A percentile compares a stretch with the other conserved stretches of the same genome.
Evolutionary conservation across 805 yeast genomes (phyloP).

Genomic region (Jamesozyma jinghongensis): DNA sequence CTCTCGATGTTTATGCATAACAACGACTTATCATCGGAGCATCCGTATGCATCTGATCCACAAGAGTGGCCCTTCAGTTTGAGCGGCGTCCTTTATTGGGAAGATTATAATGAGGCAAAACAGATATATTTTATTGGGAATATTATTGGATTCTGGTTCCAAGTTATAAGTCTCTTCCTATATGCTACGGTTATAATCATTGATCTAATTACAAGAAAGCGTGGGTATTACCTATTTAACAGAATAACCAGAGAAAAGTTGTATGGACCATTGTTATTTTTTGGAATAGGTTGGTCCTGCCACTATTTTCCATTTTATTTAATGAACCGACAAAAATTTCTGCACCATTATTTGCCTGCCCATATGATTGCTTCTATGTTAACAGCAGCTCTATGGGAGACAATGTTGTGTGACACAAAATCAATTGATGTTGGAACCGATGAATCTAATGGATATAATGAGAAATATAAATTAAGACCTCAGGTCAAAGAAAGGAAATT

Average conservation of each 20-base stretch:
- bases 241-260: conserved; percentile 56
- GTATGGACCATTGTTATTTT: conserved; percentile 74
- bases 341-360: conserved; percentile 94
- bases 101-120: conserved; percentile 48
- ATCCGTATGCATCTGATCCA: conserved; percentile 93
- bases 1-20: conserved; percentile 84
- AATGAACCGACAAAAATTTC: conserved; percentile 86
- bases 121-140: conserved; percentile 92
- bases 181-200: conserved; percentile 56
- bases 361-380: conserved; percentile 80
- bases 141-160: conserved; percentile 82
- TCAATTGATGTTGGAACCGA: no score
- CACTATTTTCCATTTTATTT: conserved; percentile 88
- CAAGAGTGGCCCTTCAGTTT: conserved; percentile 81
- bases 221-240: conserved; percentile 50
- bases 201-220: conserved; percentile 68
- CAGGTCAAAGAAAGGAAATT: no score
- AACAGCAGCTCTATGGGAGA: conserved; percentile 73
- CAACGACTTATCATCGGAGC: conserved; percentile 75
- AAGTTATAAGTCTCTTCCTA: conserved; percentile 54
- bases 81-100: conserved; percentile 96
- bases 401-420: conserved; percentile 53
- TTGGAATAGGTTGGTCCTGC: conserved; percentile 76
- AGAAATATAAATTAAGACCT: no score
- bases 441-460: no score